These are phyloP conservation scores for Sarcomyxa edulis DNA, from an alignment of 768 basidiomycete species.

Conservation along the genomic window DNA sequence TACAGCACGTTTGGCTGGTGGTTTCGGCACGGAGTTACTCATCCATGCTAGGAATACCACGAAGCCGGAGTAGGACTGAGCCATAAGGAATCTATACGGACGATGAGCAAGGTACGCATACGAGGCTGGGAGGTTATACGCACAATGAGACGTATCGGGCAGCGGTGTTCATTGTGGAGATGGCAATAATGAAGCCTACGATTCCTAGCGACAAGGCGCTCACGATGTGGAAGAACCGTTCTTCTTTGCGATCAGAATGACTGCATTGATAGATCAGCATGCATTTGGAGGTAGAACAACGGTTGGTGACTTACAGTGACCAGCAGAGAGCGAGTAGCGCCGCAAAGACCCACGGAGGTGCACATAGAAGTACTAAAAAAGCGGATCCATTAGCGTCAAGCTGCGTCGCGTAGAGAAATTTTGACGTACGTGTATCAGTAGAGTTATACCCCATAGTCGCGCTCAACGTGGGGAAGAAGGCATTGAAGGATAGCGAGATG, in stretches of 20 bases:
- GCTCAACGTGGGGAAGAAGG: slow-evolving; percentile 74
- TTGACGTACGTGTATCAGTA: no score
- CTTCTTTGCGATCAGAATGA: slow-evolving; percentile 71
- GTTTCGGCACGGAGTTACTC: slow-evolving; percentile 56
- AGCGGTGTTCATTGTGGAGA: slow-evolving; percentile 62
- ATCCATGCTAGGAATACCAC: slow-evolving; percentile 53
- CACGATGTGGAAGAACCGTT: slow-evolving; percentile 71
- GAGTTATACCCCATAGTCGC: slow-evolving; percentile 67
- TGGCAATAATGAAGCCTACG: slow-evolving; percentile 69
- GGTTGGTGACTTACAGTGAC: slow-evolving; percentile 35
- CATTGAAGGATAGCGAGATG: slow-evolving; percentile 69
- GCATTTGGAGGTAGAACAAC: background rate
- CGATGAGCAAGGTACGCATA: slow-evolving; percentile 1
- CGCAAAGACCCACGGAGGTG: slow-evolving; percentile 75
- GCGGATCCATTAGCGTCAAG: no score
- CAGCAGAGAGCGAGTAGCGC: slow-evolving; percentile 50
- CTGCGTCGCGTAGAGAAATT: no score
- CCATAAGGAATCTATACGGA: slow-evolving; percentile 60
- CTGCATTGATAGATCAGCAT: slow-evolving; percentile 24
- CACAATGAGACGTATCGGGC: slow-evolving; percentile 70
- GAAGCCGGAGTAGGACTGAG: slow-evolving; percentile 71
- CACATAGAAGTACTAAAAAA: slow-evolving; percentile 68
- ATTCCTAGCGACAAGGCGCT: slow-evolving; percentile 57
- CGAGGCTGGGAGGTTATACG: slow-evolving; percentile 13
- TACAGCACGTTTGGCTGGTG: slow-evolving; percentile 79